These are phyloP conservation scores for Chlamydomonas sp. DNA, from an alignment of 139 green algal species.

Conservation along the genomic window DNA sequence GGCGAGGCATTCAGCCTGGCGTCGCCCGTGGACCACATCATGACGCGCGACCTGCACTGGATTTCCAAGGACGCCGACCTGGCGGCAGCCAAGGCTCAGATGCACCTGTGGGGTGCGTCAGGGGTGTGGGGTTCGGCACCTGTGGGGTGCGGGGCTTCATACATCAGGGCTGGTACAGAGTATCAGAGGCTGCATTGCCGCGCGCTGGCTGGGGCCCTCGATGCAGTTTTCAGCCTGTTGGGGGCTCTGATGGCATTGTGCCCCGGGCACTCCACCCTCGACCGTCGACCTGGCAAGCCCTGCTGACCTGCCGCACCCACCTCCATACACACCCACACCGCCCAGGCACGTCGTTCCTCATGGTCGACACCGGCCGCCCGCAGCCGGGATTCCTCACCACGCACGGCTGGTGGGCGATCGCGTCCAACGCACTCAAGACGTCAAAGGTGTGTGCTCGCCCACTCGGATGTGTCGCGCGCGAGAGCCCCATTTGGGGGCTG, in stretches of 20 bases:
- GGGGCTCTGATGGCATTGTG: no score
- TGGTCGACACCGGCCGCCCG: neutral
- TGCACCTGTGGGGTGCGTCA: conserved; percentile 27
- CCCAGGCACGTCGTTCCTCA: neutral
- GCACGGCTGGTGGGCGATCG: conserved; percentile 31
- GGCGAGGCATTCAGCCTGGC: no score
- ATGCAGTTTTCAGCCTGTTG: neutral
- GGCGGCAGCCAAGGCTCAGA: conserved; percentile 22
- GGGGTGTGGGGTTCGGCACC: conserved; percentile 8
- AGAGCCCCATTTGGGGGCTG: no score
- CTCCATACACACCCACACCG: no score
- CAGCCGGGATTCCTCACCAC: conserved; percentile 37
- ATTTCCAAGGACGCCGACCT: conserved; percentile 29
- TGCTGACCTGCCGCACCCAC: no score
- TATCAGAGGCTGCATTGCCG: no score
- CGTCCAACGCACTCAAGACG: conserved; percentile 17
- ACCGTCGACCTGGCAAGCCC: no score
- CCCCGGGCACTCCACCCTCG: no score
- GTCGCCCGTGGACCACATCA: conserved; percentile 4
- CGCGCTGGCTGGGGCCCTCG: no score
- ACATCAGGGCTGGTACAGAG: no score
- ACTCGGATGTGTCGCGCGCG: neutral
- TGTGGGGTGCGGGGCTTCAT: no score
- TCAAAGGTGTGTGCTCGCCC: neutral
- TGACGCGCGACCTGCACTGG: neutral